A percentile compares a stretch with the other conserved stretches of the same genome.
Conservation (phyloP, 345 rosid genomes). For the Boechera divaricarpa region DNA sequence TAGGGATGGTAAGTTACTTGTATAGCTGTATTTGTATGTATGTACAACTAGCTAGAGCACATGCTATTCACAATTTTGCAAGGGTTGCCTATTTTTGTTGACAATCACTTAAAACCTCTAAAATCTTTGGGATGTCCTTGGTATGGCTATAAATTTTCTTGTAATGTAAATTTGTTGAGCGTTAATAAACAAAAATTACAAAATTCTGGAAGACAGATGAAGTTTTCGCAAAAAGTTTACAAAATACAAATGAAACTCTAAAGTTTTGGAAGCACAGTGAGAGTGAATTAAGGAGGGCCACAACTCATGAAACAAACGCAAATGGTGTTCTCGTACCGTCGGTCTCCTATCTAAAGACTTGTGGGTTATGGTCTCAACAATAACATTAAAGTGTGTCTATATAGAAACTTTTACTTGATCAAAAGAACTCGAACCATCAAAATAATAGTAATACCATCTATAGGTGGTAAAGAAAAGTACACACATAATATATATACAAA, state of each 20-base stretch:
- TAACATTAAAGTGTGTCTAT: slow-evolving; percentile 20
- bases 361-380: slow-evolving; percentile 31
- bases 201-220: slow-evolving; percentile 7
- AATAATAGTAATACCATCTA: background rate
- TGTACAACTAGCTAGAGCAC: slow-evolving; percentile 22
- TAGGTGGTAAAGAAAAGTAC: slow-evolving; percentile 1
- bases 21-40: slow-evolving; percentile 20
- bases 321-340: slow-evolving; percentile 34
- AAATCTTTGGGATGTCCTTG: background rate
- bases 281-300: slow-evolving; percentile 20
- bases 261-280: background rate
- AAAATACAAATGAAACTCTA: slow-evolving; percentile 20
- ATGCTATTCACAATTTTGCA: slow-evolving; percentile 24
- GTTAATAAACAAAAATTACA: background rate
- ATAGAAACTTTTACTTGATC: slow-evolving; percentile 18
- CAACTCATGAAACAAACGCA: slow-evolving; percentile 24
- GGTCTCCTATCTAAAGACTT: slow-evolving; percentile 39
- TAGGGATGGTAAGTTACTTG: slow-evolving; percentile 29
- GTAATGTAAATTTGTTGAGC: background rate
- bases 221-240: background rate
- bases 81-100: slow-evolving; percentile 4
- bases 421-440: slow-evolving; percentile 5
- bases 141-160: background rate
- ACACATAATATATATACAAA: background rate
- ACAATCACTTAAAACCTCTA: background rate